Base-by-base conservation (phyloP, 2,329 filamentous ascomycete genomes). In the Fusarium albidum region DNA sequence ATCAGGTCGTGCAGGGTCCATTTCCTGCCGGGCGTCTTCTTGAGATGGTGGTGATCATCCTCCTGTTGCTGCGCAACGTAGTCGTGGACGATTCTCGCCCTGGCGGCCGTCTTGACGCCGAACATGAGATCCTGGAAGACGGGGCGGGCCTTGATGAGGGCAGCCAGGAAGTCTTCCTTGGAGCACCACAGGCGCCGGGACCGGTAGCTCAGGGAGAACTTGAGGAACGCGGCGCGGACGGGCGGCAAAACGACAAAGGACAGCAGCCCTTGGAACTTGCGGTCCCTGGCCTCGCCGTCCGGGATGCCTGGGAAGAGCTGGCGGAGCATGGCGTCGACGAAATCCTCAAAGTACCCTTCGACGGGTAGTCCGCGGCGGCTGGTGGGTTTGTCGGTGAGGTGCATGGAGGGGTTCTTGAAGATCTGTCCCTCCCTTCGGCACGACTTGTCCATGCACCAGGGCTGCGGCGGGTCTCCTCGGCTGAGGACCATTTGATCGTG, bases 171-270 rank as follows among this genome's bases (percentile, higher is more conserved):
- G 1, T 50, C 37, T 8, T 52, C 41, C 9, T 46, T 35, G 9
- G 35, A 17, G 11, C 42, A 25, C 7, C 32, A n/a, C 6, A 61
- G 21, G 3, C 28, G 4, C 4, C 39, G 44, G 10, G 32, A 12
- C 5, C 34, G 13, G 14, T 47, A 57, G 25, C 15, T 27, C 3
- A 9, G 13, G 5, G 45, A 41, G n/a, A 64, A 67, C 9, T 51
- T 47, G 28, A 57, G 57, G 18, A 69, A 66, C 9, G 66, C 60
- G n/a, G 45, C 29, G 28, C 59, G 52, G 3, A 69, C 62, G 18
- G 65, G 63, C 6, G 68, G 68, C 3, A 66, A 70, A 14, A 59
- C 55, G 6, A 65, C 29, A 27, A 69, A 70, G 1, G 68, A 64
- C 37, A 63, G 21, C 5, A 68, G 25, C 14, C 49, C 56, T 6